Percentiles rank a stretch among this genome's conserved stretches.
Evolutionary conservation across 495 filamentous ascomycete species (phyloP).

Genomic region (Penicillium coprophilum): DNA sequence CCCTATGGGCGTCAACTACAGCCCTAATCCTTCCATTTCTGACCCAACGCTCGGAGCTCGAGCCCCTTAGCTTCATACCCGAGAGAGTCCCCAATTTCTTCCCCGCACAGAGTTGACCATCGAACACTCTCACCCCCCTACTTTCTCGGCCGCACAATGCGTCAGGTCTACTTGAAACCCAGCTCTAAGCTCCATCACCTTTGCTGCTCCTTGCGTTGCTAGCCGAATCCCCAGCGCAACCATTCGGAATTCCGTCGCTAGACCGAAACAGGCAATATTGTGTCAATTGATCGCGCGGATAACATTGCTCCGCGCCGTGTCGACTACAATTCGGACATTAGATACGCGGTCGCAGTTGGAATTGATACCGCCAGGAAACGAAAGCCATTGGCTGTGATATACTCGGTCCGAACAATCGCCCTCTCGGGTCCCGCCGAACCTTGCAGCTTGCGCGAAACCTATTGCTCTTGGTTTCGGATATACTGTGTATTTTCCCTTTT

Average conservation of each 20-base stretch:
- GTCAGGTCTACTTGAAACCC: conserved; percentile 24
- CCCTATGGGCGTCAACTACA: not conserved
- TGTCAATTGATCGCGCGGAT: conserved; percentile 7
- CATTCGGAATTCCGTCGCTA: conserved; percentile 3
- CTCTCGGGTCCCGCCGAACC: not conserved
- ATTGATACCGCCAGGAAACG: not conserved
- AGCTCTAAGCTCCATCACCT: conserved; percentile 26
- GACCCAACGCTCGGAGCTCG: not conserved
- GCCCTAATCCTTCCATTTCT: not conserved
- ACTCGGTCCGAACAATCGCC: not conserved
- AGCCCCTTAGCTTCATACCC: conserved; percentile 7
- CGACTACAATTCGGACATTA: not conserved
- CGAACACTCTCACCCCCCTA: not conserved
- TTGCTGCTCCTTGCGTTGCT: conserved; percentile 36
- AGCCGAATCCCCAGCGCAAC: conserved; percentile 12
- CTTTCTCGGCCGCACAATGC: conserved; percentile 34
- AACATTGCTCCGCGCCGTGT: not conserved
- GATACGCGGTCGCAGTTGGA: not conserved
- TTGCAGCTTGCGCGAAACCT: conserved; percentile 3
- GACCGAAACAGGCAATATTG: conserved; percentile 7
- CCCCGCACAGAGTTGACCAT: conserved; percentile 19
- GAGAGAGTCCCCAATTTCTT: conserved; percentile 5
- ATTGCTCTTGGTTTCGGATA: not conserved
- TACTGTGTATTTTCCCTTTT: not conserved
- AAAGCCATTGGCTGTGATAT: conserved; percentile 2